phyloP scores from a whole-genome alignment of 23 red algal species.

The Gracilaria gracilis region DNA sequence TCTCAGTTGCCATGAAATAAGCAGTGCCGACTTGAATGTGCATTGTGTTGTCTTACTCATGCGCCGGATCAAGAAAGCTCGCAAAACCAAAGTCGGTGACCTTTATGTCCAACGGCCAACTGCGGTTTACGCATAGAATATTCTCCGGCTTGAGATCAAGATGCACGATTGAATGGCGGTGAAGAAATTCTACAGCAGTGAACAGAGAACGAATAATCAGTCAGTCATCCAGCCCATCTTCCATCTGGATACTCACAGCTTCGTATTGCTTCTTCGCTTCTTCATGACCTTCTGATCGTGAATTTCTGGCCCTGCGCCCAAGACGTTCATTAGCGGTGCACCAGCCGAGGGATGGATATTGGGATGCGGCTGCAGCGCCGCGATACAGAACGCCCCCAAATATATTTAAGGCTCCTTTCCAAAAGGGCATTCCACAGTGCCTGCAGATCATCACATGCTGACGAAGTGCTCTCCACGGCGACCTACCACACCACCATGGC shows the following conservation, averaged over 20 bases:
- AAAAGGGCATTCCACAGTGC: too few species aligned
- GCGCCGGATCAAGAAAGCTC: conserved; percentile 64
- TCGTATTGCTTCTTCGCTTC: conserved; percentile 57
- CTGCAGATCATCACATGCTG: too few species aligned
- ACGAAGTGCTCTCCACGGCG: too few species aligned
- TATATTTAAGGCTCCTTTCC: too few species aligned
- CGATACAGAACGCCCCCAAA: too few species aligned
- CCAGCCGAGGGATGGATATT: too few species aligned
- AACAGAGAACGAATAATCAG: conserved; percentile 71
- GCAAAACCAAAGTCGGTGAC: conserved; percentile 95
- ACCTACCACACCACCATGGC: too few species aligned
- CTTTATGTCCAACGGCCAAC: conserved; percentile 87
- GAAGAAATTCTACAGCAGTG: conserved; percentile 78
- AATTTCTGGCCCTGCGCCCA: conserved; percentile 36
- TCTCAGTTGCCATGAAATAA: conserved; percentile 88
- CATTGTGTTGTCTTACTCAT: conserved; percentile 64
- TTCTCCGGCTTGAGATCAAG: conserved; percentile 93
- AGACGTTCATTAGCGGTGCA: conserved; percentile 56
- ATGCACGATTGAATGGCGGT: conserved; percentile 82
- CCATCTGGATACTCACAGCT: conserved; percentile 29
- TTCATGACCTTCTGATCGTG: conserved; percentile 43
- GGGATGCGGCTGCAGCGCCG: too few species aligned
- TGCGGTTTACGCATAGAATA: conserved; percentile 72
- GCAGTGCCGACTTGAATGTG: conserved; percentile 78
- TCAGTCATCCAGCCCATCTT: conserved; percentile 67